phyloP scores from a whole-genome alignment of 73 alveolate species.

The Loxodes magnus region DNA sequence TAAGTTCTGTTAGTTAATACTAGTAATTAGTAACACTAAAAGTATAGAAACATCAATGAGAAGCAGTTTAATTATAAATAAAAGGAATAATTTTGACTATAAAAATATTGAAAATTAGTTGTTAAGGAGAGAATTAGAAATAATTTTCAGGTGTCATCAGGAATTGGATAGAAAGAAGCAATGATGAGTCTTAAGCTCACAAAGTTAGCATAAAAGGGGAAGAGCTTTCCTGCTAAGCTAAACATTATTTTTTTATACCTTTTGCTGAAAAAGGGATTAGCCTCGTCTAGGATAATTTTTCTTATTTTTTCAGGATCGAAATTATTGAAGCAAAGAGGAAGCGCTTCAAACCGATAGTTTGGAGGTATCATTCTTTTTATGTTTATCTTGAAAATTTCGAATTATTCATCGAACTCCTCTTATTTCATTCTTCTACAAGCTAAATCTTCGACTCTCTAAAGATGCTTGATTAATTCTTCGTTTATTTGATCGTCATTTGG shows the following conservation, averaged over 20 bases:
- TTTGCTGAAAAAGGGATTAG: conserved; percentile 20
- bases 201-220: conserved; percentile 18
- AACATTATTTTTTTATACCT: conserved; percentile 31
- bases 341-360: conserved; percentile 15
- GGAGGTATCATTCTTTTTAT: conserved; percentile 26
- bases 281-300: conserved; percentile 17
- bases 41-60: too few relatives aligned
- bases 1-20: too few relatives aligned
- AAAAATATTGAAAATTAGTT: too few relatives aligned
- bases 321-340: conserved; percentile 32
- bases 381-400: conserved; percentile 5
- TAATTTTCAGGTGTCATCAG: too few relatives aligned
- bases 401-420: conserved; percentile 1
- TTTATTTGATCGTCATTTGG: conserved; percentile 5
- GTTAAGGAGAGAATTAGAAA: too few relatives aligned
- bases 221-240: conserved; percentile 20
- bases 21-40: too few relatives aligned
- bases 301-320: conserved; percentile 32
- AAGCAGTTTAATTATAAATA: too few relatives aligned
- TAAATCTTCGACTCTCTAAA: conserved; percentile 23
- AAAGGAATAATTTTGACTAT: too few relatives aligned
- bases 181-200: conserved; percentile 26
- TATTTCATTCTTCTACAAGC: conserved; percentile 14
- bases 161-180: conserved; percentile 21
- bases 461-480: conserved; percentile 3